Conservation (phyloP, 306 rosid genomes). For the Fragaria iinumae region DNA sequence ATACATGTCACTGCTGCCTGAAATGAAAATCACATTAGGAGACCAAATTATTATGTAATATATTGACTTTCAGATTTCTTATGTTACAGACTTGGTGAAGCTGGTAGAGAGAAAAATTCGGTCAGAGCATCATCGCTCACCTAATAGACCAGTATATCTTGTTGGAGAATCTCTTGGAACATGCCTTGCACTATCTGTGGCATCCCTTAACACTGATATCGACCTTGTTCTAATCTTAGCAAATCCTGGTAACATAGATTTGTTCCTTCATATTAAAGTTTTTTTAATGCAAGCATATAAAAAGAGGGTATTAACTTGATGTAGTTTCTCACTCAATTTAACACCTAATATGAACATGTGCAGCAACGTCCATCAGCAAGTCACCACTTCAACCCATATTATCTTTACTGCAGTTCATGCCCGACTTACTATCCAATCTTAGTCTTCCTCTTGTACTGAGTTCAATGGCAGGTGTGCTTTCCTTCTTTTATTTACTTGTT, state of each 20-base stretch:
- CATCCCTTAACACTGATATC: constrained; percentile 68
- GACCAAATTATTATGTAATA: too few species aligned
- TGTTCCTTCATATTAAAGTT: neutral
- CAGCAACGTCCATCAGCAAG: neutral
- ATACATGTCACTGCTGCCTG: too few species aligned
- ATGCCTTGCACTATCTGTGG: constrained; percentile 81
- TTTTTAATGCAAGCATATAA: neutral
- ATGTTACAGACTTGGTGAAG: constrained; percentile 61
- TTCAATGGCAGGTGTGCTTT: neutral
- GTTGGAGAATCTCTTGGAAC: constrained; percentile 55
- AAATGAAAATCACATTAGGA: too few species aligned
- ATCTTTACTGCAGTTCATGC: constrained; percentile 26
- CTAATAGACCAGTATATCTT: too few species aligned
- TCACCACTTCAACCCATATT: constrained; percentile 19
- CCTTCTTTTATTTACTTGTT: neutral
- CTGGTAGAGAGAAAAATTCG: constrained; percentile 59
- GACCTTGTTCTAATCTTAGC: constrained; percentile 83
- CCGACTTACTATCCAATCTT: neutral
- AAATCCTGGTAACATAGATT: constrained; percentile 57
- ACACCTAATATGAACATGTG: neutral
- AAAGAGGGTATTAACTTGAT: constrained; percentile 8
- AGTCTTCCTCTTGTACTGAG: neutral
- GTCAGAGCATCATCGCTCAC: constrained; percentile 28
- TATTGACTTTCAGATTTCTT: neutral
- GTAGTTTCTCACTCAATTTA: constrained; percentile 14